Evolutionary conservation across 179 eudicot species (phyloP).

Genomic region (Spergularia azorica): DNA sequence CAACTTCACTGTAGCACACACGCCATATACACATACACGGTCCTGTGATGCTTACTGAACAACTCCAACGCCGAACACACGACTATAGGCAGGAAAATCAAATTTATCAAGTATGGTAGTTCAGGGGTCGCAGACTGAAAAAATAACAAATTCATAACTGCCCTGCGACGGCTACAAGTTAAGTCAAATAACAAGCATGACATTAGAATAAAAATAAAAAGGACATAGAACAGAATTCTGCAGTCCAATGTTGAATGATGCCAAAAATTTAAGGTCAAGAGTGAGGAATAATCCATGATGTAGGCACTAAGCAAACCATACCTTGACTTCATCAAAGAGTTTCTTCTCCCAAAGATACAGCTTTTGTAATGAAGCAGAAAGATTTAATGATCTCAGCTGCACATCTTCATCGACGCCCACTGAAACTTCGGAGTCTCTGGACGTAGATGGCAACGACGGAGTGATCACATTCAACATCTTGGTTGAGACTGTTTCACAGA

Average conservation of each 20-base stretch:
- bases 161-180: neutral
- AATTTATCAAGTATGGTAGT: no score
- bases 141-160: neutral
- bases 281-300: neutral
- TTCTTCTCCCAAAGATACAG: conserved; percentile 97
- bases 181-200: neutral
- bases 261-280: neutral
- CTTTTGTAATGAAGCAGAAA: conserved; percentile 86
- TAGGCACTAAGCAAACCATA: conserved; percentile 21
- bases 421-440: conserved; percentile 41
- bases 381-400: conserved; percentile 54
- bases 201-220: neutral
- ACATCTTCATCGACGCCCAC: conserved; percentile 51
- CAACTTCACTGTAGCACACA: conserved; percentile 15
- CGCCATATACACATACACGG: neutral
- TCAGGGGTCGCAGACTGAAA: neutral
- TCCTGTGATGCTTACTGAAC: neutral
- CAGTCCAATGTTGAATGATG: conserved; percentile 3
- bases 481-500: conserved; percentile 58
- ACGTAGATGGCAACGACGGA: conserved; percentile 62
- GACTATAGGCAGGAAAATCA: neutral
- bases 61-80: neutral
- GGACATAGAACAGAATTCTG: neutral
- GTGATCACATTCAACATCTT: conserved; percentile 75
- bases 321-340: conserved; percentile 92